Conservation (phyloP, 805 yeast species). For the Grigorovia yakushimaensis region DNA sequence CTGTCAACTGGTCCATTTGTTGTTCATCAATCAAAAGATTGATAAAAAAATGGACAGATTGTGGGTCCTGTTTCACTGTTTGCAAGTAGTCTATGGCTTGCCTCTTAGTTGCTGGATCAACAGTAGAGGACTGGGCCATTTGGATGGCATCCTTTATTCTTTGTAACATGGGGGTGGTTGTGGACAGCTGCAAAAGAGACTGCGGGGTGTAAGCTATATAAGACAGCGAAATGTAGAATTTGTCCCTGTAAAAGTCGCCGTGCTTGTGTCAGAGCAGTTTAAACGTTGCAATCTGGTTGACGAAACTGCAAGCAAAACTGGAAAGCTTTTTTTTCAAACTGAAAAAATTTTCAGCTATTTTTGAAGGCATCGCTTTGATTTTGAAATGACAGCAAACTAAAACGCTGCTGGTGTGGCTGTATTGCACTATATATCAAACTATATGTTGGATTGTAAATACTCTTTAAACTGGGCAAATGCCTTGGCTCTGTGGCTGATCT, state of each 20-base stretch:
- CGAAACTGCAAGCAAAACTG: background rate
- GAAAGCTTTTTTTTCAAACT: background rate
- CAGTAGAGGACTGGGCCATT: constrained; percentile 64
- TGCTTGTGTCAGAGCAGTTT: no score
- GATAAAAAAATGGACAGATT: constrained; percentile 21
- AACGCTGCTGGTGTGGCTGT: no score
- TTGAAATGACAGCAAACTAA: no score
- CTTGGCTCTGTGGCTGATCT: constrained; percentile 76
- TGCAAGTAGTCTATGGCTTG: constrained; percentile 36
- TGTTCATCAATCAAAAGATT: constrained; percentile 17
- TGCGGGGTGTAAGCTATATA: no score
- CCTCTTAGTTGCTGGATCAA: constrained; percentile 50
- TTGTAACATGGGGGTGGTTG: constrained; percentile 16
- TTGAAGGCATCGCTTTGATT: no score
- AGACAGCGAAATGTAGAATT: no score
- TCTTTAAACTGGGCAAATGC: constrained; percentile 66
- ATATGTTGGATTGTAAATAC: background rate
- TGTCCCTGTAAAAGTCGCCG: no score
- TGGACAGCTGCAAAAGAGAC: no score
- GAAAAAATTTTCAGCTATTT: background rate
- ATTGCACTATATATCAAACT: no score
- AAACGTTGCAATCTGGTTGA: background rate
- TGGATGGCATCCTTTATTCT: constrained; percentile 86
- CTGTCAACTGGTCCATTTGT: constrained; percentile 20
- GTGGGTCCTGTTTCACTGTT: constrained; percentile 19